Base-by-base conservation (phyloP, 257 asterid species). In the Penstemon davidsonii region DNA sequence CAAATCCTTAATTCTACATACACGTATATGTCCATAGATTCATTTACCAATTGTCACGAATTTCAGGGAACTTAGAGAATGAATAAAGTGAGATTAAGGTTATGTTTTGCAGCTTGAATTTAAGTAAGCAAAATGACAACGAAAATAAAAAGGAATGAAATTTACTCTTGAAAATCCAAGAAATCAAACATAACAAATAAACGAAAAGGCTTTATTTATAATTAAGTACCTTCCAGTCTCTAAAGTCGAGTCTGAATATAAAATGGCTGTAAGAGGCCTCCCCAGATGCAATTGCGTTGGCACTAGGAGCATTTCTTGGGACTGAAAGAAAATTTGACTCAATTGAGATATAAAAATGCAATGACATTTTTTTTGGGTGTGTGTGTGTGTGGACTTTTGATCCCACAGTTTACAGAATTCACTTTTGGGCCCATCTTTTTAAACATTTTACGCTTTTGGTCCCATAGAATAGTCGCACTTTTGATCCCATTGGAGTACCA, bases 301-400 rank as follows among this genome's bases (percentile, higher is more conserved):
- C 87, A 67, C 86, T 76, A 75, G 99, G 93, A 60, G 96, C 96
- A 79, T 94, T 91, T 82, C 75, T 88, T 60, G 97, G 99, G 60
- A 85, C 97, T 91, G 84, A 68, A 69, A 72, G 45, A 55, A 71
- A 69, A 37, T 78, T 66, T 53, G 5, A 57, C 39, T 19, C 39
- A 9, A 67, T 55, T 44, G 52, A 73, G 62, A 60, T 41, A 60
- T 13, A 12, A 18, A 15, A 37, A 8, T 54, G 13, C 46, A 60
- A 43, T 3, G 71, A 49, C 2, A 19, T 10, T 25, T 25, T 25
- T 1, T 25, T 25, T 25, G 33, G 33, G 33, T 15, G 18, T 15
- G 18, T 15, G 18, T 15, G 18, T 15, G 18, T 15, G 18, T 15
- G 18, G 18, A 15, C 18, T 15, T 15, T 15, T 15, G 18, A 15